A percentile compares a stretch with the other conserved stretches of the same genome.
These are phyloP conservation scores for Calonectria pseudoreteaudii DNA, from an alignment of 2,329 filamentous ascomycete genomes.

Conservation along the genomic window DNA sequence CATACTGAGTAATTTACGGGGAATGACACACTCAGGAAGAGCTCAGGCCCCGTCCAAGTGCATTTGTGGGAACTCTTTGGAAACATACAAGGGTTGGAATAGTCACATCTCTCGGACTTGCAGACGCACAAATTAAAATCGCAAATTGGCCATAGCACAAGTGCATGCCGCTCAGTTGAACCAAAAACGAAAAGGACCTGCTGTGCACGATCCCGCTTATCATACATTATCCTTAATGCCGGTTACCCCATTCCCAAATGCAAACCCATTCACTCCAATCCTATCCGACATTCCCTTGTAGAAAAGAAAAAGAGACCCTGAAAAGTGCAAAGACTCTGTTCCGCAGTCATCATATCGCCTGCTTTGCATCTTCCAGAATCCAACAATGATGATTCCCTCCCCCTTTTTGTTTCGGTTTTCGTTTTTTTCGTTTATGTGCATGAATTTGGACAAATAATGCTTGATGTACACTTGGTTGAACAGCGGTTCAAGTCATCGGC, in stretches of 20 bases:
- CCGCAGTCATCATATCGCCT: slow-evolving; percentile 14
- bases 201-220: slow-evolving; percentile 34
- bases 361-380: slow-evolving; percentile 29
- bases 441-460: slow-evolving; percentile 20
- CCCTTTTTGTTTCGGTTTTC: slow-evolving; percentile 16
- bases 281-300: slow-evolving; percentile 15
- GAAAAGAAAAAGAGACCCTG: slow-evolving; percentile 22
- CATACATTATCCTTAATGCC: slow-evolving; percentile 42
- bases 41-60: no score
- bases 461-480: slow-evolving; percentile 34
- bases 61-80: not conserved
- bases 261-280: slow-evolving; percentile 24
- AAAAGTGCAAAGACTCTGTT: slow-evolving; percentile 17
- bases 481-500: slow-evolving; percentile 21
- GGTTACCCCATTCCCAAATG: slow-evolving; percentile 39
- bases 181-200: slow-evolving; percentile 29
- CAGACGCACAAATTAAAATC: slow-evolving; percentile 3
- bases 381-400: slow-evolving; percentile 27
- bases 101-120: not conserved
- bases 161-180: slow-evolving; percentile 16
- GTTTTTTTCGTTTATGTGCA: slow-evolving; percentile 23
- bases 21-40: not conserved
- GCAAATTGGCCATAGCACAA: slow-evolving; percentile 8
- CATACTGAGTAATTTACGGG: not conserved
- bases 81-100: not conserved